Base-by-base conservation (phyloP, 164 flowering plant species). In the Protea cynaroides region DNA sequence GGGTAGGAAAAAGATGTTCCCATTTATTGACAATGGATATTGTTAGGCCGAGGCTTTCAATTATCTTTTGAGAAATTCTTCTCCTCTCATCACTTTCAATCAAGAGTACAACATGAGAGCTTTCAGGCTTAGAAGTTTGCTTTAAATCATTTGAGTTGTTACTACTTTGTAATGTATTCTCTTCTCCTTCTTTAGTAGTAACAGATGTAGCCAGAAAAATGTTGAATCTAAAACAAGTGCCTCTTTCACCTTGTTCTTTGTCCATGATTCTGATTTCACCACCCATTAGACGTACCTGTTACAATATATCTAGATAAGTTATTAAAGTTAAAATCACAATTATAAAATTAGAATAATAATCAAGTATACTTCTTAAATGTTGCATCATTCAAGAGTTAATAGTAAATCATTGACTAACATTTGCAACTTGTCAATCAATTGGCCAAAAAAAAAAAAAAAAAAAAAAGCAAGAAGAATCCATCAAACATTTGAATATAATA, bases 201-300 rank as follows among this genome's bases (percentile, higher is more conserved):
- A 56, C 72, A 8, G 66, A 13, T 49, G 70, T 25, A 7, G 65
- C 52, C 17, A 92, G 77, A 51, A 79, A 76, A 37, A 79, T 68
- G 62, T 82, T 89, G 75, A 93, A 90, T 52, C 73, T 80, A 72
- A 93, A 90, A 65, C 97, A 84, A 55, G 91, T 86, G 9, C 98
- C 98, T 36, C 46, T 77, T 57, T 80, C 81, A 0, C 88, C 86
- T 13, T 64, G 61, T 29, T 71, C 85, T 65, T 89, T 93, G 64
- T 90, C 91, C 15, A 74, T 67, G 53, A 93, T 83, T 1, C 64
- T 66, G 50, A 90, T 89, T 22, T 93, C 98, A 56, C 98, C 97
- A 18, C 88, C 89, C 96, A 90, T 90, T 47, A 93, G 60, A n/a
- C 87, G 85, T 4, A 90, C 98, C 98, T 90, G 70, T 47, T 38